Base-by-base conservation (phyloP, 176 grass and related monocot genomes). In the Poa pratensis region DNA sequence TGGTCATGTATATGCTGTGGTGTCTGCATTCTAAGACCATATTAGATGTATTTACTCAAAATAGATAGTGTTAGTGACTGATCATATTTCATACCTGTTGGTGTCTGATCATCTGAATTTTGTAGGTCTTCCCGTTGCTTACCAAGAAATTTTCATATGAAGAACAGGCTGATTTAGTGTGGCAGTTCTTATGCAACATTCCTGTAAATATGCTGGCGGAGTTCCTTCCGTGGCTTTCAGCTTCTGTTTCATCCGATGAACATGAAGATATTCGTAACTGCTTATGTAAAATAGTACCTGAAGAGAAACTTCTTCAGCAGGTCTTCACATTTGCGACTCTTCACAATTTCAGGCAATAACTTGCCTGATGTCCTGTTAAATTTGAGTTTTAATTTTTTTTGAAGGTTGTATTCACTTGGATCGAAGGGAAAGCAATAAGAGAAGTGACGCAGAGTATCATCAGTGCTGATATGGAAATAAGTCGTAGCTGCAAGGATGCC, bases 271-370 rank as follows among this genome's bases (percentile, higher is more conserved):
- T 96, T 55, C 73, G 87, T 11, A 89, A 87, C 66, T 96, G 91
- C 67, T 84, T 99, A 72, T 88, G 82, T 82, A 99, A 94, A 91
- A 82, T 99, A 84, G 82, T 99, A 70, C 97, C 97, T 73, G 84
- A 94, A 81, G 94, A 99, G 88, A 96, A 92, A 65, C 97, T 99
- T 87, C 96, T 99, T 90, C 88, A 94, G 62, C 80, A 99, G 93
- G 96, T 99, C 22, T 90, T 58, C 57, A 20, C 78, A 65, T 50
- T 80, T 22, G 18, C 5, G 24, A 48, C 15, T 85, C 16, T 71
- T 91, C 87, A 55, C 63, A 34, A 88, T 83, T 22, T 74, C 40
- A 18, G 60, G 80, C 76, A 52, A 76, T 30, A 69, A 37, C 42
- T 84, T 87, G 17, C 53, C 82, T 78, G 1, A 7, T 78, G 46